Conservation (phyloP, 2,329 filamentous ascomycete species). For the Polychaeton citri region DNA sequence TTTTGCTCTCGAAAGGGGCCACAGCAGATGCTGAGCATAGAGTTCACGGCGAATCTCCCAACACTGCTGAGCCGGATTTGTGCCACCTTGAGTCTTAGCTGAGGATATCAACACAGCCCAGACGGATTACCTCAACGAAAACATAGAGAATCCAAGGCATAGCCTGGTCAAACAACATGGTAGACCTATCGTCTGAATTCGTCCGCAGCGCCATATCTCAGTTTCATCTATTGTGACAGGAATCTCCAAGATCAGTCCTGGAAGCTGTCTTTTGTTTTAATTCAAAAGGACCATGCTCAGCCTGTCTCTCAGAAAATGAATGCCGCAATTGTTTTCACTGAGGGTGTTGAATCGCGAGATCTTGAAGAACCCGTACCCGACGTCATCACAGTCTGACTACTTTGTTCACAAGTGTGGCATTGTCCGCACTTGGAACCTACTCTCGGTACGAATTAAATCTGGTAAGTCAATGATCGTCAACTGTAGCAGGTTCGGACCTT, state of each 20-base stretch:
- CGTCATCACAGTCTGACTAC: background rate
- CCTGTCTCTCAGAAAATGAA: background rate
- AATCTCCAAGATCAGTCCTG: background rate
- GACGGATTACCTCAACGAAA: no score
- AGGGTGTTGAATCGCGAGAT: background rate
- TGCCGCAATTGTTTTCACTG: background rate
- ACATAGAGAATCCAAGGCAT: no score
- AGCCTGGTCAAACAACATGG: no score
- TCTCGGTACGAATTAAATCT: background rate
- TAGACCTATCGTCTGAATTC: no score
- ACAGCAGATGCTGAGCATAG: background rate
- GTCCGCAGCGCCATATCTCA: no score
- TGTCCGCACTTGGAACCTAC: background rate
- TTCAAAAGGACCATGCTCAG: background rate
- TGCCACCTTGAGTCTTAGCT: no score
- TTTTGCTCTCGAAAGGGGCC: background rate
- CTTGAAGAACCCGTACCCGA: background rate
- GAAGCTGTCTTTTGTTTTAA: background rate
- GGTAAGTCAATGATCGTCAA: background rate
- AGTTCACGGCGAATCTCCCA: background rate
- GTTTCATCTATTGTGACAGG: no score
- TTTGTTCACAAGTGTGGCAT: background rate
- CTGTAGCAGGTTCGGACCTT: background rate
- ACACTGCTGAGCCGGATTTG: no score
- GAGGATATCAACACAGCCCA: no score